Percentiles rank a stretch among this genome's conserved stretches.
These are phyloP conservation scores for Cercospora sp. DNA, from an alignment of 2,329 filamentous ascomycete species.

Conservation along the genomic window DNA sequence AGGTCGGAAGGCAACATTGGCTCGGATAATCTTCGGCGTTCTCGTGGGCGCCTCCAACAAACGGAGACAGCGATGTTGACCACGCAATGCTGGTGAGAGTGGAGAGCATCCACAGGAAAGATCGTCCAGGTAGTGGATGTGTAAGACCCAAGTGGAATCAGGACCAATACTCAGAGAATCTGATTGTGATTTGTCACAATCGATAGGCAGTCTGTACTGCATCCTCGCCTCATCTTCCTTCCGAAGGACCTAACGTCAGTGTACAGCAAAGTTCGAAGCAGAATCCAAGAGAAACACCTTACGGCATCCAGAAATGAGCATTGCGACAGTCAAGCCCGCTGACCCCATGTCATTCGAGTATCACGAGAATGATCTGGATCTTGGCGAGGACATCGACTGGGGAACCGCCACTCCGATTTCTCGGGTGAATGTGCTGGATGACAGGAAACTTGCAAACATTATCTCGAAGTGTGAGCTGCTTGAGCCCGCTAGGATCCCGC, in stretches of 20 bases:
- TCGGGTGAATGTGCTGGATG: constrained; percentile 19
- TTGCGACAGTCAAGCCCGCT: constrained; percentile 3
- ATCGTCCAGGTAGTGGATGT: background rate
- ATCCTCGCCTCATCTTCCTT: background rate
- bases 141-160: background rate
- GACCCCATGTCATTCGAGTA: constrained; percentile 14
- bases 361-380: constrained; percentile 4
- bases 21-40: constrained; percentile 6
- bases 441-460: constrained; percentile 18
- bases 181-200: constrained; percentile 1
- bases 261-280: background rate
- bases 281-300: background rate
- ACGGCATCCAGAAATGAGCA: constrained; percentile 17
- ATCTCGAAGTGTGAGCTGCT: constrained; percentile 19
- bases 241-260: background rate
- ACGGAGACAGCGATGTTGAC: background rate
- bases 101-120: background rate
- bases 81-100: background rate
- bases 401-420: constrained; percentile 25
- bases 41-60: background rate
- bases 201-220: background rate
- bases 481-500: constrained; percentile 9
- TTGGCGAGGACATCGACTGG: constrained; percentile 24
- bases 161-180: background rate
- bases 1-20: constrained; percentile 9